Evolutionary conservation across 1,139 yeast genomes (phyloP), one percentile per base, ranked within the genome.

Genomic region (Candida sp.): DNA sequence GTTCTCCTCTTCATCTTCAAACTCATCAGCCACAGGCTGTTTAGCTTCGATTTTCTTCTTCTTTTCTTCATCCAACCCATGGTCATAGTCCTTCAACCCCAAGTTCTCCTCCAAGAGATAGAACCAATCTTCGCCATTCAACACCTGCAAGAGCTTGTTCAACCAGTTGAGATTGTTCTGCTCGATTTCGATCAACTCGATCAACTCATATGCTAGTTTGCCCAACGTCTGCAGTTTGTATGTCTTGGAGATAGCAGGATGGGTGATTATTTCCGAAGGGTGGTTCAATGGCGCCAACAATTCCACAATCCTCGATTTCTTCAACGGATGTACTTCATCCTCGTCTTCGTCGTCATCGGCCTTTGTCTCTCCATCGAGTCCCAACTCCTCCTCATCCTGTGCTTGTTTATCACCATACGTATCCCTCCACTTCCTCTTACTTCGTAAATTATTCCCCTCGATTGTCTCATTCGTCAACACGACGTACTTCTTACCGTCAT

Each of bases 101-200:
- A 92, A 68, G 51, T 83, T 83, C 35, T 82, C 84, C 52, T 82
- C 92, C 39, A 86, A 73, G 40, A 87, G 69, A 55, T 84, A 84
- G 47, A 77, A 78, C 63, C 96, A 90, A 66, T 90, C 94, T 63
- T 93, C 98, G 8, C 98, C 97, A 49, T 92, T 76, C 62, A 93
- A 84, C 1, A 89, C 85, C 56, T 88, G 90, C 69, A 93, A 78
- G 46, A 93, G 73, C 59, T 84, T 83, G 47, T 88, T 82, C 53
- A 92, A 75, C 67, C 86, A 83, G 53, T 86, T 84, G 25, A 90
- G 87, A 42, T 86, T 87, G 35, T 80, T 77, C 62, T 91, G 97
- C 63, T 93, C 98, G 43, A 83, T 80, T 62, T 89, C 93, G 49
- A 94, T 88, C 54, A 87, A 73, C 50, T 88, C 88, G 42, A 93